Percentiles rank a stretch among this genome's conserved stretches.
Evolutionary conservation across 2,329 filamentous ascomycete species (phyloP).

Genomic region (Diaporthe vexans): DNA sequence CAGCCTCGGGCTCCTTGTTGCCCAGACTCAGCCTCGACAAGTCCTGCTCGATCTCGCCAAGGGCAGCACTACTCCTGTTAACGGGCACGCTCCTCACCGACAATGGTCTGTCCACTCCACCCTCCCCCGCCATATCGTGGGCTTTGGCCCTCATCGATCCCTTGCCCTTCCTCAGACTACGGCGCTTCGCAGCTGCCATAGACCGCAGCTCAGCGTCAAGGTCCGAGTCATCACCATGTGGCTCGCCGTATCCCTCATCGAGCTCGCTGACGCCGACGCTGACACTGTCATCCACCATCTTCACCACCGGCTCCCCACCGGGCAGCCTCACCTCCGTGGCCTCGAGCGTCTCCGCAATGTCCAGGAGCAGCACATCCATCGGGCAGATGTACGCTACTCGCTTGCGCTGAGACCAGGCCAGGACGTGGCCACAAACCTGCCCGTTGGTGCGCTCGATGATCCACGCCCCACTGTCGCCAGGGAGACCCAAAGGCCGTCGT

Average conservation of each 20-base stretch:
- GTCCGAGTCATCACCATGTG: constrained; percentile 48
- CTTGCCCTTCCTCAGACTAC: constrained; percentile 40
- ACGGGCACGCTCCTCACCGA: constrained; percentile 25
- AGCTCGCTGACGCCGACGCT: constrained; percentile 45
- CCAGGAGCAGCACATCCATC: constrained; percentile 90
- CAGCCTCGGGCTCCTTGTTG: constrained; percentile 19
- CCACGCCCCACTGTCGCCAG: constrained; percentile 95
- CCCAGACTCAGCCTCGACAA: constrained; percentile 37
- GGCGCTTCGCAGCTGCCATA: constrained; percentile 40
- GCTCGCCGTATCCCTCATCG: constrained; percentile 76
- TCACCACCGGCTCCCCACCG: constrained; percentile 63
- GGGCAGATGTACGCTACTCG: constrained; percentile 92
- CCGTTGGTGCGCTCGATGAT: constrained; percentile 85
- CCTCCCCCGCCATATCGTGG: constrained; percentile 11
- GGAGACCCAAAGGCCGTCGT: constrained; percentile 70
- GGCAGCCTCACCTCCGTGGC: constrained; percentile 80
- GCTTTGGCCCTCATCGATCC: constrained; percentile 29
- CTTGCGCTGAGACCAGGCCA: constrained; percentile 87
- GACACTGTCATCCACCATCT: constrained; percentile 56
- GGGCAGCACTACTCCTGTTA: neutral
- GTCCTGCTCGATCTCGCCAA: constrained; percentile 25
- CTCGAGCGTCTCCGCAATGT: constrained; percentile 84
- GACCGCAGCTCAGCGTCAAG: constrained; percentile 35
- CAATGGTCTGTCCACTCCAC: neutral
- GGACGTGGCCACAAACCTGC: constrained; percentile 87